phyloP scores from a whole-genome alignment of 805 yeast species.

The Peterozyma toletana region DNA sequence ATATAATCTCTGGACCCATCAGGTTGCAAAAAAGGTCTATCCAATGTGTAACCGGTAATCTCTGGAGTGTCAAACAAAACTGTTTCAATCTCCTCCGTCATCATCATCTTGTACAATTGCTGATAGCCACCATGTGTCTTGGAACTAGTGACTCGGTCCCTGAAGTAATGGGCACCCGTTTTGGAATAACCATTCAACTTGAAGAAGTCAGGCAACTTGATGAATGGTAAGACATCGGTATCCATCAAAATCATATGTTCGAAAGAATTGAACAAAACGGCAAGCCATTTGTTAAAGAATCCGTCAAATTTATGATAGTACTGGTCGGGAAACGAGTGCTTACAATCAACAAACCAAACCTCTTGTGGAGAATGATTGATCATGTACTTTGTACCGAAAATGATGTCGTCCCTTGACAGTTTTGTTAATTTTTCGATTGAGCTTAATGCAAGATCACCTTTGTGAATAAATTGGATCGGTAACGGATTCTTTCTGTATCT shows the following conservation, averaged over 20 bases:
- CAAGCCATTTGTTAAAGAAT: constrained; percentile 41
- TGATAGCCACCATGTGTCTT: constrained; percentile 23
- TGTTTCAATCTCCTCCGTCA: constrained; percentile 35
- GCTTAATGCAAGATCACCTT: constrained; percentile 27
- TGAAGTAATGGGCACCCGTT: constrained; percentile 37
- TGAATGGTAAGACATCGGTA: constrained; percentile 35
- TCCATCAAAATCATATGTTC: constrained; percentile 48
- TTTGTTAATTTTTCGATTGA: constrained; percentile 25
- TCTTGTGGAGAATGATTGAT: constrained; percentile 20
- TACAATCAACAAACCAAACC: constrained; percentile 24
- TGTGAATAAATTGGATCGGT: constrained; percentile 43
- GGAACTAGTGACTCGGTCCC: constrained; percentile 34
- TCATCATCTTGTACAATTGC: constrained; percentile 35
- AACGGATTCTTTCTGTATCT: constrained; percentile 40
- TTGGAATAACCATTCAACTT: constrained; percentile 24
- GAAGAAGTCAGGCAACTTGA: constrained; percentile 22
- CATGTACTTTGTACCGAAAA: constrained; percentile 6
- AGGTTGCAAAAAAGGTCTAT: constrained; percentile 29
- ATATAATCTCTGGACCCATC: constrained; percentile 34
- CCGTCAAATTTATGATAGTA: constrained; percentile 16
- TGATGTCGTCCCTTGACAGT: constrained; percentile 25
- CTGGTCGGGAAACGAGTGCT: constrained; percentile 16
- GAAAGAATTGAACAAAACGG: constrained; percentile 49
- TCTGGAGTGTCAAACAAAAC: constrained; percentile 28
- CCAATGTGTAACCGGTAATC: constrained; percentile 25